Evolutionary conservation across 1,139 yeast species (phyloP), one percentile per base, ranked within the genome.

Genomic region (Maudiozyma humilis): DNA sequence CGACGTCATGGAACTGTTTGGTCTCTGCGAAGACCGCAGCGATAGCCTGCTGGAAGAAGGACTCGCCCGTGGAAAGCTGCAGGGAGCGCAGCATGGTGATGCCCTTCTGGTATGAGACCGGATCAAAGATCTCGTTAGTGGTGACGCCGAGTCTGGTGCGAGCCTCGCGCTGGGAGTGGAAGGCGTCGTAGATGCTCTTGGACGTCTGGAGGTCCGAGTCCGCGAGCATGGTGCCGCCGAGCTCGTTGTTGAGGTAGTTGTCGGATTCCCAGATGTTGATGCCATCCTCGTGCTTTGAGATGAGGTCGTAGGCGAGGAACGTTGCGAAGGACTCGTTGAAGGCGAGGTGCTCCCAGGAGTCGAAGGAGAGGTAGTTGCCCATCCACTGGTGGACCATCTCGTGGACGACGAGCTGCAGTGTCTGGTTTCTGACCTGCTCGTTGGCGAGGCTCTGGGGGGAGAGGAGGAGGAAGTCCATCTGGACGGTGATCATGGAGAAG

Each of bases 331-430:
- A 67, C 63, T 83, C 93, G 53, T 82, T 81, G 48, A 83, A 67
- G 89, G 91, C 82, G 36, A 82, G 65, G 53, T 73, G 69, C 43
- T 71, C 72, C 82, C 87, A 82, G 29, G 75, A 73, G 44, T 79
- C 82, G 54, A 82, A 81, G 0, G 84, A 69, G 1, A 82, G 71
- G 52, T 70, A 67, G 52, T 82, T 78, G 2, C 91, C 91, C 40
- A 83, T 64, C 86, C 87, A 83, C 63, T 82, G 89, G 57, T 83
- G 93, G 18, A 81, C 78, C 49, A 82, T 58, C 58, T 82, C 88
- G 57, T 83, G 93, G 1, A 77, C 78, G 6, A 83, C 58, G 42
- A 82, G 68, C 53, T 79, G 82, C 47, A 73, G 67, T 37, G 75
- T 68, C 25, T 66, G 70, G 40, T 57, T 56, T 15, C 57, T 53